Evolutionary conservation across 1,284 basidiomycete species (phyloP), one percentile per base, ranked within the genome.

Genomic region (Ceratobasidium sp.): DNA sequence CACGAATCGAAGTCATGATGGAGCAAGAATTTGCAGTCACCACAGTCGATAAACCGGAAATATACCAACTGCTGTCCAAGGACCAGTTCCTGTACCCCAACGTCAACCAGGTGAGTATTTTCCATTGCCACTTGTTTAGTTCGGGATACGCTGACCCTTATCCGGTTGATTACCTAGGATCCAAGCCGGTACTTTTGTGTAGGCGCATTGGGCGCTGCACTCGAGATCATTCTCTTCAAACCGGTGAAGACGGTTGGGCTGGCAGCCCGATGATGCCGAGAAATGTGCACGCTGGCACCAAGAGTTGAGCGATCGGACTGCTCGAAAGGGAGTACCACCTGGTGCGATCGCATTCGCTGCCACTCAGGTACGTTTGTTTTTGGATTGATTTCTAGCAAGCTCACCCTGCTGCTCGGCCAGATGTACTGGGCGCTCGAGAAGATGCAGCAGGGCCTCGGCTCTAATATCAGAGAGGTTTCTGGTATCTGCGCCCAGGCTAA

Each of bases 311-410:
- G 56, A 58, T 37, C 56, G 31, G 16, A 34, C 56, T 3, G 56
- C 56, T 58, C 1, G 9, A 11, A 31, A 16, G 2, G 56, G 56
- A 34, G 29, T 58, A 24, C 29, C 56, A 2, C 56, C 56, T 1
- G 56, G 56, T 14, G 27, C 31, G 14, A 58, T 58, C 19, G 56
- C 56, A 14, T 58, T 58, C 11, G 56, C 56, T 9, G 56, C 56
- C 11, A 58, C 56, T 16, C 22, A 27, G 56, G 56, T 59, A n/a
- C 9, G 56, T 19, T 14, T 9, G 39, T 59, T n/a, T 6, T 39
- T 16, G 2, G 34, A 19, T 59, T 16, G n/a, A n/a, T 9, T 16
- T 31, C n/a, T 31, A 0, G n/a, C 9, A 22, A 8, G n/a, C 14
- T 16, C 6, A 5, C n/a, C 19, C 14, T 22, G 11, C 3, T 6